A percentile compares a stretch with the other conserved stretches of the same genome.
These are phyloP conservation scores for Amanita subjunquillea DNA, from an alignment of 768 basidiomycete genomes.

Conservation along the genomic window DNA sequence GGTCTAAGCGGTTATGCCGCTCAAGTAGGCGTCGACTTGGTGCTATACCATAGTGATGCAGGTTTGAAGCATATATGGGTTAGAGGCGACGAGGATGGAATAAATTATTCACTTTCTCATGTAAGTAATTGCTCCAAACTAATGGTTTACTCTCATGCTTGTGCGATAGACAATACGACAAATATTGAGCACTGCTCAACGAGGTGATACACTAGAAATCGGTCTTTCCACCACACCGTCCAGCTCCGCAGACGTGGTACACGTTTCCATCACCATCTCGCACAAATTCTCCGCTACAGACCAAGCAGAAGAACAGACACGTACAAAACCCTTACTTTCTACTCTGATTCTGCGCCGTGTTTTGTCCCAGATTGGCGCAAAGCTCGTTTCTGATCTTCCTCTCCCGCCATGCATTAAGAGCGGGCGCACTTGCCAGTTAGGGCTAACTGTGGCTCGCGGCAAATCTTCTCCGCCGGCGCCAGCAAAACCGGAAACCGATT, in stretches of 20 bases:
- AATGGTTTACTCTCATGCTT: conserved; percentile 1
- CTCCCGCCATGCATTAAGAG: conserved; percentile 27
- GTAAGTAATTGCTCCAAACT: conserved; percentile 37
- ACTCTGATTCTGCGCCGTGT: conserved; percentile 51
- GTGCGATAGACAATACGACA: conserved; percentile 67
- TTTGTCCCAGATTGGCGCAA: conserved; percentile 48
- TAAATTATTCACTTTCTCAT: conserved; percentile 74
- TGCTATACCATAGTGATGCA: conserved; percentile 83
- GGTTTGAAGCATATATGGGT: conserved; percentile 83
- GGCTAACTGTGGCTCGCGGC: conserved; percentile 54
- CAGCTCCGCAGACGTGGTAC: conserved; percentile 21
- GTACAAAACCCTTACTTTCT: conserved; percentile 30
- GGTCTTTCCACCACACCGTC: conserved; percentile 41
- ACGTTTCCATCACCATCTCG: conserved; percentile 35
- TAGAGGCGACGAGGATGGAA: conserved; percentile 73
- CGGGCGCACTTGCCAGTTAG: conserved; percentile 57
- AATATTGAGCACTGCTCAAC: conserved; percentile 55
- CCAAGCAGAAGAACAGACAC: conserved; percentile 24
- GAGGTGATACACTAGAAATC: conserved; percentile 78
- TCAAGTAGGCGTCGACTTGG: conserved; percentile 79
- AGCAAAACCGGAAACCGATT: conserved; percentile 15
- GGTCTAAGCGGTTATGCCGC: conserved; percentile 77
- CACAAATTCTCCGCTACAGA: conserved; percentile 30
- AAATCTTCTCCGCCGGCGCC: conserved; percentile 29
- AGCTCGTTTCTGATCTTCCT: conserved; percentile 31